Evolutionary conservation across 1,284 basidiomycete genomes (phyloP).

Genomic region (Austroboletus sp.): DNA sequence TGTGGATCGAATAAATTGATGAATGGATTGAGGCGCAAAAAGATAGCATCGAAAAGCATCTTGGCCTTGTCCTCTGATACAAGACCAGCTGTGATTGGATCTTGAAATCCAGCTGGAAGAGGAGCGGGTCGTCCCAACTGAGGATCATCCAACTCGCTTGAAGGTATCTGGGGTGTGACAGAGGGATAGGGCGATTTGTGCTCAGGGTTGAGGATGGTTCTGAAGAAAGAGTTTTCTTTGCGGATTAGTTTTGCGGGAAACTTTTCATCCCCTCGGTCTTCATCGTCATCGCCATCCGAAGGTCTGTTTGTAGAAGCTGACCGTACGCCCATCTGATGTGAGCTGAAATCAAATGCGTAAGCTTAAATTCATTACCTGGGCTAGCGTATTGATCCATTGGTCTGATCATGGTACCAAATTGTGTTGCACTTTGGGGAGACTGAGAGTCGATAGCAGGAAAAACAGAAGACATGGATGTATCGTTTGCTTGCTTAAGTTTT

Average conservation of each 20-base stretch:
- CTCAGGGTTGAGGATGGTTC: constrained; percentile 71
- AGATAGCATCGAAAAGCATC: constrained; percentile 67
- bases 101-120: constrained; percentile 40
- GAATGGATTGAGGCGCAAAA: constrained; percentile 74
- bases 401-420: constrained; percentile 28
- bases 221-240: constrained; percentile 69
- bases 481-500: constrained; percentile 52
- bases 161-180: constrained; percentile 19
- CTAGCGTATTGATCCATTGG: constrained; percentile 33
- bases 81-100: constrained; percentile 64
- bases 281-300: constrained; percentile 55
- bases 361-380: constrained; percentile 33
- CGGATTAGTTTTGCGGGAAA: constrained; percentile 68
- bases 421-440: constrained; percentile 31
- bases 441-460: constrained; percentile 31
- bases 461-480: constrained; percentile 29
- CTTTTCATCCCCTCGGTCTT: constrained; percentile 50
- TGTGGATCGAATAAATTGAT: constrained; percentile 78
- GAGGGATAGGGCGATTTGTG: constrained; percentile 40
- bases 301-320: constrained; percentile 37
- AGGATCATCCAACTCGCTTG: constrained; percentile 27
- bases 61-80: constrained; percentile 61
- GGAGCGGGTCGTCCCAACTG: constrained; percentile 35
- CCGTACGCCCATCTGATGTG: constrained; percentile 26
- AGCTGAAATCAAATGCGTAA: background rate